Conservation (phyloP, 805 yeast genomes). For the Myxozyma monticola region DNA sequence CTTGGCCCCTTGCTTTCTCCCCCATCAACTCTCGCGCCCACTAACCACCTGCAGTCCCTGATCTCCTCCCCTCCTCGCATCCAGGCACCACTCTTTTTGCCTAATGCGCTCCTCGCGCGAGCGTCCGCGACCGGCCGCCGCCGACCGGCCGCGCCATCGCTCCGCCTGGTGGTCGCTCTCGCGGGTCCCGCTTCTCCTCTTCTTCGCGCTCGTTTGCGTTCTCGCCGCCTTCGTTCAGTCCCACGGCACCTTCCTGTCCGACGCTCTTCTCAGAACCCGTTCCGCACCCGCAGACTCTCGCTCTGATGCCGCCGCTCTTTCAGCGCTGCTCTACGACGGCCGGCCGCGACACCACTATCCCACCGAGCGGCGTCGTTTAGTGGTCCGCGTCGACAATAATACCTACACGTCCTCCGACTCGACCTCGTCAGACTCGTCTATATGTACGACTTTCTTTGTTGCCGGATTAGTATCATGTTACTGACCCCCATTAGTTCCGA, state of each 20-base stretch:
- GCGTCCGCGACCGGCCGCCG: neutral
- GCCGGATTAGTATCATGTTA: too few species aligned
- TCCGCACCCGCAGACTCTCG: conserved; percentile 6
- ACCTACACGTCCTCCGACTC: conserved; percentile 5
- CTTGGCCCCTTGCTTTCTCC: conserved; percentile 1
- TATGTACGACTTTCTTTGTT: too few species aligned
- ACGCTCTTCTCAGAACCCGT: conserved; percentile 2
- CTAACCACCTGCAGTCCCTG: neutral
- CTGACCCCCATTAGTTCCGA: too few species aligned
- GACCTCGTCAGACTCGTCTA: neutral
- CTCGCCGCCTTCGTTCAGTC: conserved; percentile 2
- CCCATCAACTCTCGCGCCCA: conserved; percentile 2
- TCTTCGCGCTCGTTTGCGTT: conserved; percentile 1
- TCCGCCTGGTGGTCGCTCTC: neutral
- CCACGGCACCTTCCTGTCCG: conserved; percentile 1
- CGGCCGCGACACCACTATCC: conserved; percentile 14
- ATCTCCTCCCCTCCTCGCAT: conserved; percentile 1
- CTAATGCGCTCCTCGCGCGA: neutral
- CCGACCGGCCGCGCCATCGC: neutral
- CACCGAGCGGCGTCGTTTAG: conserved; percentile 8
- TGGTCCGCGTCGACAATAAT: conserved; percentile 18
- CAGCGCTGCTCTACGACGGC: conserved; percentile 5
- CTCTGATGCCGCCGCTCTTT: neutral
- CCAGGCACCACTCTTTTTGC: conserved; percentile 1
- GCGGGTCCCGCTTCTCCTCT: conserved; percentile 2